Evolutionary conservation across 192 early-diverging fungal genomes (phyloP).

Genomic region (Polychytrium aggregatum): DNA sequence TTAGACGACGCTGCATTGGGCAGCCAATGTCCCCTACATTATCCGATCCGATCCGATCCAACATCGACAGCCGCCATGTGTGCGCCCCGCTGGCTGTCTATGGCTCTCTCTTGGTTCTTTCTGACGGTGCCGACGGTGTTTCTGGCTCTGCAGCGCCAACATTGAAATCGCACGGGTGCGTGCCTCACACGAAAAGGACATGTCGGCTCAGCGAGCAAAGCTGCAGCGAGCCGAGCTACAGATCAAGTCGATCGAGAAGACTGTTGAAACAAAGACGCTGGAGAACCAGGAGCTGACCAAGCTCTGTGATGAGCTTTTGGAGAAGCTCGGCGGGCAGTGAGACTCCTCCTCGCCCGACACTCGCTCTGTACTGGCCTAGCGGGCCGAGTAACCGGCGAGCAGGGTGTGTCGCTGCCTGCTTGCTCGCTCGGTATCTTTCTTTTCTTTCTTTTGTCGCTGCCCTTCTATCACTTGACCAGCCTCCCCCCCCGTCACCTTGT

Average conservation of each 20-base stretch:
- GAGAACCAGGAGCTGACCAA: conserved; percentile 26
- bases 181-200: conserved; percentile 19
- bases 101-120: neutral
- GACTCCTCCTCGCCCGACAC: too few relatives aligned
- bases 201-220: conserved; percentile 21
- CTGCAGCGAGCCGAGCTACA: conserved; percentile 17
- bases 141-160: conserved; percentile 18
- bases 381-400: too few relatives aligned
- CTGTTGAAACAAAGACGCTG: conserved; percentile 18
- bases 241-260: conserved; percentile 10
- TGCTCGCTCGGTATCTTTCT: too few relatives aligned
- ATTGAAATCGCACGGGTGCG: conserved; percentile 19
- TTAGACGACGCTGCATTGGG: too few relatives aligned
- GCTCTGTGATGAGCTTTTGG: conserved; percentile 30
- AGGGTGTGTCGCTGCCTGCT: too few relatives aligned
- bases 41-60: too few relatives aligned
- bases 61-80: neutral
- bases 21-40: too few relatives aligned
- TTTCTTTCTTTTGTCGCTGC: too few relatives aligned
- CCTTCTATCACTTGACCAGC: too few relatives aligned
- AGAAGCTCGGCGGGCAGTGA: too few relatives aligned
- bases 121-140: neutral
- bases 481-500: too few relatives aligned
- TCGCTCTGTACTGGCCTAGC: too few relatives aligned
- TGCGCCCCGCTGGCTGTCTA: neutral